These are phyloP conservation scores for Cytospora schulzeri DNA, from an alignment of 2,329 filamentous ascomycete species.

Conservation along the genomic window DNA sequence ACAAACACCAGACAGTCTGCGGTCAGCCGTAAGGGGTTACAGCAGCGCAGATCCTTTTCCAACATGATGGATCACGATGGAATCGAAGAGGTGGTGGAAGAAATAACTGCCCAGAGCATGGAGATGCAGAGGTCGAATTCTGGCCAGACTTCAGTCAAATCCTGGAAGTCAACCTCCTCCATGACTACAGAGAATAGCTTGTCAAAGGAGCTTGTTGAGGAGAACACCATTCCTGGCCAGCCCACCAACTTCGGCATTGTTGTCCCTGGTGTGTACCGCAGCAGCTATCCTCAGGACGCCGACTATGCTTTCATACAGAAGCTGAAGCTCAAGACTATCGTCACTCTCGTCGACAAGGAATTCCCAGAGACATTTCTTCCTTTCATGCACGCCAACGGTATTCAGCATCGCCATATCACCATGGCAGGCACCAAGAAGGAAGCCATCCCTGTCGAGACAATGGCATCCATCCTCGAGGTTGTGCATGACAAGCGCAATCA, in stretches of 20 bases:
- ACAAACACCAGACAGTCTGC: conserved; percentile 10
- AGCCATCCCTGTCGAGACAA: conserved; percentile 65
- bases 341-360: conserved; percentile 69
- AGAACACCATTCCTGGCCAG: conserved; percentile 31
- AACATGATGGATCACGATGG: conserved; percentile 8
- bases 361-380: conserved; percentile 52
- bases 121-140: conserved; percentile 26
- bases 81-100: background rate
- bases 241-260: conserved; percentile 79
- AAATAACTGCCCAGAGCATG: conserved; percentile 1
- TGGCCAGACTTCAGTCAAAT: conserved; percentile 18
- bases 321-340: conserved; percentile 75
- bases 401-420: conserved; percentile 73
- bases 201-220: conserved; percentile 9
- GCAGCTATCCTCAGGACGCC: conserved; percentile 72
- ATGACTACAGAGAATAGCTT: conserved; percentile 21
- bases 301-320: conserved; percentile 71
- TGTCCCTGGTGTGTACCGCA: conserved; percentile 74
- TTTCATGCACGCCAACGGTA: conserved; percentile 68
- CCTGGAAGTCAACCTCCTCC: conserved; percentile 11
- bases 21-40: conserved; percentile 11
- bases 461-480: conserved; percentile 71
- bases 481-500: conserved; percentile 74
- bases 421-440: conserved; percentile 90
- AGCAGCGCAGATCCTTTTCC: conserved; percentile 24